Conservation (phyloP, 2,329 filamentous ascomycete species). For the Colletotrichum costaricense region DNA sequence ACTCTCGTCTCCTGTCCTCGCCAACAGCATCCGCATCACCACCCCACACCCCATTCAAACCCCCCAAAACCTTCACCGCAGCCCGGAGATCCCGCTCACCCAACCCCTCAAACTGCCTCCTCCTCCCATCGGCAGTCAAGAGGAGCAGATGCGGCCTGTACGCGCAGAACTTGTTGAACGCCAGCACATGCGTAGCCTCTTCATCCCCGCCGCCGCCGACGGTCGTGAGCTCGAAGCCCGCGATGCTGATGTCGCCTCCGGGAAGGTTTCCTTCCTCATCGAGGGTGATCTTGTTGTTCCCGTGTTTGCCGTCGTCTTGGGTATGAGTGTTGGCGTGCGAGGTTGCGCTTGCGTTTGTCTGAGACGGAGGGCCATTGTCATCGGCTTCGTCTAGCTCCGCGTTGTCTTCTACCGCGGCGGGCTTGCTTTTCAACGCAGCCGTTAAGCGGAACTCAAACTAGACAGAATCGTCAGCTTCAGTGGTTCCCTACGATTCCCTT, state of each 20-base stretch:
- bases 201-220: conserved; percentile 41
- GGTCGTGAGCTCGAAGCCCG: conserved; percentile 52
- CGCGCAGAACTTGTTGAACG: conserved; percentile 61
- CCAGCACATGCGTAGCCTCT: conserved; percentile 54
- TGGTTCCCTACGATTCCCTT: background rate
- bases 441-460: conserved; percentile 34
- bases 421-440: conserved; percentile 25
- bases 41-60: conserved; percentile 32
- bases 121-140: conserved; percentile 57
- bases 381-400: conserved; percentile 2
- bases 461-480: background rate
- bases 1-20: conserved; percentile 41
- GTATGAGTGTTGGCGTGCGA: no score
- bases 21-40: background rate
- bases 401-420: conserved; percentile 21
- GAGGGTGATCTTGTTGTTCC: background rate
- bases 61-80: conserved; percentile 30
- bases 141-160: conserved; percentile 60
- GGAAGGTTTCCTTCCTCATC: conserved; percentile 36
- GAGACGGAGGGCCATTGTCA: background rate
- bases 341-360: no score
- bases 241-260: conserved; percentile 55
- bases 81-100: conserved; percentile 52
- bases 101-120: conserved; percentile 57
- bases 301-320: background rate